These are phyloP conservation scores for Parasitella parasitica DNA, from an alignment of 371 early-diverging fungal genomes.

Conservation along the genomic window DNA sequence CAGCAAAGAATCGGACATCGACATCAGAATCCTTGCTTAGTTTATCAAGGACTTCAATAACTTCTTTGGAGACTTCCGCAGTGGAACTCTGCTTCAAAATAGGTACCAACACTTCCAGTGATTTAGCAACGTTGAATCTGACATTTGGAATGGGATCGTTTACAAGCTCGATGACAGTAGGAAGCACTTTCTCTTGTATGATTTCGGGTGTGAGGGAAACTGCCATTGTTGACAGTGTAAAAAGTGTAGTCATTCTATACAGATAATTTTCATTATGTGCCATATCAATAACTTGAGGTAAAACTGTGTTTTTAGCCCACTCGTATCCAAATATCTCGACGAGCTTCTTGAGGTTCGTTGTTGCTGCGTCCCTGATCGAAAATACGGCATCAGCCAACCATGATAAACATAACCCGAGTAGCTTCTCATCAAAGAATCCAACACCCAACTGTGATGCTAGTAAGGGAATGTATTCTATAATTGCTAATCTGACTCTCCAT, in stretches of 20 bases:
- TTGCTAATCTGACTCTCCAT: conserved; percentile 97
- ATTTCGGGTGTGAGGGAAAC: conserved; percentile 86
- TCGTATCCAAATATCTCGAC: conserved; percentile 96
- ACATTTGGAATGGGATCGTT: conserved; percentile 98
- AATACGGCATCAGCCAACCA: conserved; percentile 98
- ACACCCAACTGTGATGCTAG: conserved; percentile 95
- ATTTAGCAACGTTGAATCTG: conserved; percentile 98
- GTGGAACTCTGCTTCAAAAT: conserved; percentile 70
- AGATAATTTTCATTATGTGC: conserved; percentile 87
- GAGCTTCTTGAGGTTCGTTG: conserved; percentile 85
- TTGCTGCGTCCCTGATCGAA: conserved; percentile 97
- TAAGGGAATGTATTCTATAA: conserved; percentile 97
- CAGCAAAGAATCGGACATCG: conserved; percentile 94
- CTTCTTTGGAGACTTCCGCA: conserved; percentile 55
- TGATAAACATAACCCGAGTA: conserved; percentile 90
- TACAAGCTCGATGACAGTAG: conserved; percentile 79
- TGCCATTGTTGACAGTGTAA: conserved; percentile 91
- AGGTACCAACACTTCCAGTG: conserved; percentile 83
- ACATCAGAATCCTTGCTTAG: conserved; percentile 84
- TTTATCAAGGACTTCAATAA: conserved; percentile 80
- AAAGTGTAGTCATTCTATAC: conserved; percentile 96
- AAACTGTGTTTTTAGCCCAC: conserved; percentile 91
- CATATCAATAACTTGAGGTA: conserved; percentile 92
- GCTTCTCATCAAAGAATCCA: conserved; percentile 95
- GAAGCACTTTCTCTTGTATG: conserved; percentile 84